Percentiles rank a stretch among this genome's conserved stretches.
Evolutionary conservation across 805 yeast species (phyloP).

Genomic region (Zygosaccharomyces pseudorouxii): DNA sequence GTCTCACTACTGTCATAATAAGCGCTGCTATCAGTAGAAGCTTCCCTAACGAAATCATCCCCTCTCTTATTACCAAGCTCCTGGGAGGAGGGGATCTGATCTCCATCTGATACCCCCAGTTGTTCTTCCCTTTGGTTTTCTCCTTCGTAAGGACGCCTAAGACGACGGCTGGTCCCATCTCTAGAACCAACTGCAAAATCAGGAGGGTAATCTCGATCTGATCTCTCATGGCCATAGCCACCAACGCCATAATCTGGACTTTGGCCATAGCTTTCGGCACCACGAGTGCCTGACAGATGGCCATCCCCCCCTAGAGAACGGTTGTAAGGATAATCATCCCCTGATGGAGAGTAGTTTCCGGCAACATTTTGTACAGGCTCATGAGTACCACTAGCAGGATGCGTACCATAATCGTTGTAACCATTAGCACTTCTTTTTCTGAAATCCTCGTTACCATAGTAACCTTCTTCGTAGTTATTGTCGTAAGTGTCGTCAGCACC

Average conservation of each 20-base stretch:
- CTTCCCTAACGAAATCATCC: constrained; percentile 1
- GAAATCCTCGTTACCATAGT: not conserved
- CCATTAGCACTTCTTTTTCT: not conserved
- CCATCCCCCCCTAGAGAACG: not conserved
- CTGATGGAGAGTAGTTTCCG: not conserved
- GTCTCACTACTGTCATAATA: constrained; percentile 4
- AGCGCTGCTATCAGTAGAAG: constrained; percentile 3
- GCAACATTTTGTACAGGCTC: not conserved
- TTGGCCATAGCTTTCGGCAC: not conserved
- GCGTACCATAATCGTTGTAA: not conserved
- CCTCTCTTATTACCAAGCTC: not conserved
- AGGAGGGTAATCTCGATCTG: not conserved
- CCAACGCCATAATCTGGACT: not conserved
- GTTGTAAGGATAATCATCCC: not conserved
- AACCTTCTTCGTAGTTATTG: not conserved
- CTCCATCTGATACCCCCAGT: constrained; percentile 1
- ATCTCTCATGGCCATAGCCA: not conserved
- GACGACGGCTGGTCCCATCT: constrained; percentile 2
- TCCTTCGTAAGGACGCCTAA: not conserved
- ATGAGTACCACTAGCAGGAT: not conserved
- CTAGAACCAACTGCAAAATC: not conserved
- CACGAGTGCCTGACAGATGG: not conserved
- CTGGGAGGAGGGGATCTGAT: constrained; percentile 3
- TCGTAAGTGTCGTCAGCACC: not conserved
- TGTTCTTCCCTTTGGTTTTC: not conserved